Percentiles rank a stretch among this genome's conserved stretches.
phyloP scores from a whole-genome alignment of 305 asterid genomes.

The Andrographis paniculata region DNA sequence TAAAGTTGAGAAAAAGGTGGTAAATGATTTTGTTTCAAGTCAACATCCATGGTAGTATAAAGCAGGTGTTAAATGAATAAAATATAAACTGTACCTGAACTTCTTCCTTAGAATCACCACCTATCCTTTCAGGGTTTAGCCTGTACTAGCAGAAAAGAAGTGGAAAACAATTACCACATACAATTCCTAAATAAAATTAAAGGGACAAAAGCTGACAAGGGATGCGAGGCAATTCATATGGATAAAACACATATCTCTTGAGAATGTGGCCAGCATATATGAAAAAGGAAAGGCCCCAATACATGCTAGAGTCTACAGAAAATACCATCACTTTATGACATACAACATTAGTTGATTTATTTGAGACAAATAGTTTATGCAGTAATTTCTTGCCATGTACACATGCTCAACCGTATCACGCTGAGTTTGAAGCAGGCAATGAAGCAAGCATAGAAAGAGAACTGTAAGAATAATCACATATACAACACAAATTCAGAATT shows the following conservation, averaged over 20 bases:
- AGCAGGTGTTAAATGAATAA: neutral
- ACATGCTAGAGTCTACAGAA: neutral
- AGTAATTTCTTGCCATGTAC: too few species aligned
- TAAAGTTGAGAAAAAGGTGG: slow-evolving; percentile 14
- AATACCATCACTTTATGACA: neutral
- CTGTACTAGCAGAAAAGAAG: slow-evolving; percentile 46
- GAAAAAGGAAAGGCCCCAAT: neutral
- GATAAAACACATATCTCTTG: too few species aligned
- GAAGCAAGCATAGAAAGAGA: neutral
- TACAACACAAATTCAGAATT: too few species aligned
- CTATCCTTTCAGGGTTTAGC: slow-evolving; percentile 93
- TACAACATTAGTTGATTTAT: too few species aligned
- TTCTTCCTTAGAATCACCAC: slow-evolving; percentile 90
- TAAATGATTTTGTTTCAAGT: slow-evolving; percentile 18
- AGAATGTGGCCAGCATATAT: too few species aligned
- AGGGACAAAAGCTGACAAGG: too few species aligned
- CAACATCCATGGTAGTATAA: slow-evolving; percentile 11
- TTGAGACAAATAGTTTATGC: neutral
- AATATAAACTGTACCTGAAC: slow-evolving; percentile 48
- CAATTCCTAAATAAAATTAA: too few species aligned
- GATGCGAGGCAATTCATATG: too few species aligned
- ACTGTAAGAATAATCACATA: neutral
- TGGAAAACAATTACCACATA: too few species aligned
- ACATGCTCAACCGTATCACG: too few species aligned
- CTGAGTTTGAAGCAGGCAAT: neutral